These are phyloP conservation scores for Geranium incanum DNA, from an alignment of 441 rosid species.

Conservation along the genomic window DNA sequence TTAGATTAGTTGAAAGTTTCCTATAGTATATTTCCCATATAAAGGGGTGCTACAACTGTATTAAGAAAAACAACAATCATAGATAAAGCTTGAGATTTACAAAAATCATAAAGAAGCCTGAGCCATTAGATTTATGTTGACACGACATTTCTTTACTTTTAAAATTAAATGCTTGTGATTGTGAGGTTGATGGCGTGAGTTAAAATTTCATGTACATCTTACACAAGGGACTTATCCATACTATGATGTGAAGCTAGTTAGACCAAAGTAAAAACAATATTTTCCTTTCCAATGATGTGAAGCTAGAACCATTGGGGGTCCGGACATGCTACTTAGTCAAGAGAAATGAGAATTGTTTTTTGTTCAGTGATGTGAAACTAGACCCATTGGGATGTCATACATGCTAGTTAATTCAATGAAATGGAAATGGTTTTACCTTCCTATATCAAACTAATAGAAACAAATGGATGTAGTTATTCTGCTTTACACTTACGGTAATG, in stretches of 20 bases:
- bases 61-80: no score
- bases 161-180: not conserved
- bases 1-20: no score
- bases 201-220: no score
- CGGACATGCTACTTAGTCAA: not conserved
- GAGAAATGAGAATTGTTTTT: not conserved
- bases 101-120: not conserved
- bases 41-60: no score
- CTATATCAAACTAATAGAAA: not conserved
- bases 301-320: not conserved
- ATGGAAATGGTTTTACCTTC: not conserved
- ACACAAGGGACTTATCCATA: not conserved
- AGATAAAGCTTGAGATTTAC: no score
- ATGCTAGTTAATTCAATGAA: not conserved
- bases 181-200: not conserved
- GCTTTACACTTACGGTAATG: constrained; percentile 61
- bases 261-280: not conserved
- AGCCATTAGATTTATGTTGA: not conserved
- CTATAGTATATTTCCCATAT: no score
- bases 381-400: not conserved
- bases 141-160: not conserved
- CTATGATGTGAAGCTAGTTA: not conserved
- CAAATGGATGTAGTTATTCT: constrained; percentile 13
- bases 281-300: not conserved
- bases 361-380: not conserved